Evolutionary conservation across 106 monocot species (phyloP).

Genomic region (Alisma plantagoaquatica): DNA sequence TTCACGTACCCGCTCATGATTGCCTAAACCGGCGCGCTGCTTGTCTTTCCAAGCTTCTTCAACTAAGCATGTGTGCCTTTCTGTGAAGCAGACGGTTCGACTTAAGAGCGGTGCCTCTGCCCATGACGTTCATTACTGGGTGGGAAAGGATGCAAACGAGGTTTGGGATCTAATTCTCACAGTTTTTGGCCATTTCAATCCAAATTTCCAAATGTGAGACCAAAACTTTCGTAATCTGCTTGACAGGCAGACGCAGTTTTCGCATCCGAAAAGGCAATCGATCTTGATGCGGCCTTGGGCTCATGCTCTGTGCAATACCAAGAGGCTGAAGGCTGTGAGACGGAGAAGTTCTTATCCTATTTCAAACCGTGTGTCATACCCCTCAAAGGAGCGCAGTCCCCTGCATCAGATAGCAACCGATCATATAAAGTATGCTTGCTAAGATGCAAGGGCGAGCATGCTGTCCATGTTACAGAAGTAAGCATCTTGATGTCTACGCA

Average conservation of each 20-base stretch:
- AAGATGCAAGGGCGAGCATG: slow-evolving; percentile 17
- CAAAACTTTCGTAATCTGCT: background rate
- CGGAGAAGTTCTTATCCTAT: slow-evolving; percentile 15
- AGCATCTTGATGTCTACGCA: slow-evolving; percentile 4
- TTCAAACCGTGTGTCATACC: slow-evolving; percentile 19
- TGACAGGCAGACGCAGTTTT: slow-evolving; percentile 11
- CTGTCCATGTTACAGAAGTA: slow-evolving; percentile 15
- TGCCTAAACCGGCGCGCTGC: too few relatives aligned
- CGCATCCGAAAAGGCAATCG: slow-evolving; percentile 14
- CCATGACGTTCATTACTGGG: slow-evolving; percentile 16
- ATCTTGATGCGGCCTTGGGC: slow-evolving; percentile 14
- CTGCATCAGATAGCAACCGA: background rate
- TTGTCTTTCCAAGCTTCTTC: too few relatives aligned
- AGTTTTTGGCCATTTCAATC: background rate
- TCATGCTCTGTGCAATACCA: slow-evolving; percentile 16
- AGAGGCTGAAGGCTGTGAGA: slow-evolving; percentile 15
- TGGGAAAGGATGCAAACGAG: slow-evolving; percentile 11
- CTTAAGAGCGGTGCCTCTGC: background rate
- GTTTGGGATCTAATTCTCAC: background rate
- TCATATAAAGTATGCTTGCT: slow-evolving; percentile 1
- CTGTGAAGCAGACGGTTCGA: background rate
- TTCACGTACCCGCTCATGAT: too few relatives aligned
- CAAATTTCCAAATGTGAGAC: background rate
- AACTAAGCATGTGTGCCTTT: too few relatives aligned
- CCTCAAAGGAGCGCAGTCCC: slow-evolving; percentile 1